Base-by-base conservation (phyloP, 2,329 filamentous ascomycete genomes). In the Zasmidium cellare region DNA sequence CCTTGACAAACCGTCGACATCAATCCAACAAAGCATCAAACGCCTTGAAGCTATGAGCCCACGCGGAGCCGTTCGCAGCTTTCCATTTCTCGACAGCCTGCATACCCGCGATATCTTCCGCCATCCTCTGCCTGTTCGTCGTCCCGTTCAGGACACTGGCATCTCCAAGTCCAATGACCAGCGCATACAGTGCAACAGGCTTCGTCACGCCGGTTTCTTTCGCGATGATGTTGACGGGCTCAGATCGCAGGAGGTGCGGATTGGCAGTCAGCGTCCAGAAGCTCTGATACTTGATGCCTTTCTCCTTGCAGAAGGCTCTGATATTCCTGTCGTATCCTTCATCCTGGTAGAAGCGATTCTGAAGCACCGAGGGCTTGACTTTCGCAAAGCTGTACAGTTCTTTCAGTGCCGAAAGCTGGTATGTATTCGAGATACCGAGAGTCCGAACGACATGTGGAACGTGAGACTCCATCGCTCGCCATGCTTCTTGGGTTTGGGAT, bases 371-470 rank as follows among this genome's bases (percentile, higher is more conserved):
- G 0, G 84, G 84, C 62, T 81, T 83, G 64, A 85, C 69, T 0
- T 66, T 74, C 2, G 77, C 76, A 18, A 75, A 66, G 2, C 77
- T 68, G 58, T 80, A 78, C 1, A 92, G 74, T 3, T 75, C 72
- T 53, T 80, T 71, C 0, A 94, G 78, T 1, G 84, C 72, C 0
- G 78, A 71, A 1, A 88, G 74, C 31, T 64, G 45, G n/a, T 79
- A 76, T n/a, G 84, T 82, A 72, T 94, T 94, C 54, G 88, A 91
- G 55, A 94, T 87, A 44, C 91, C 91, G 7, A 94, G 77, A 25
- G 84, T 79, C 44, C 84, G 85, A 61, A 92, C 85, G 46, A 72
- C 73, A 64, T 80, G 70, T 0, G 89, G 88, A 1, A 91, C 85
- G 67, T 87, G 91, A 2, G 79, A 75, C 68, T 89, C 84, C 14